Evolutionary conservation across 495 filamentous ascomycete species (phyloP).

Genomic region (Tuber melanosporum): DNA sequence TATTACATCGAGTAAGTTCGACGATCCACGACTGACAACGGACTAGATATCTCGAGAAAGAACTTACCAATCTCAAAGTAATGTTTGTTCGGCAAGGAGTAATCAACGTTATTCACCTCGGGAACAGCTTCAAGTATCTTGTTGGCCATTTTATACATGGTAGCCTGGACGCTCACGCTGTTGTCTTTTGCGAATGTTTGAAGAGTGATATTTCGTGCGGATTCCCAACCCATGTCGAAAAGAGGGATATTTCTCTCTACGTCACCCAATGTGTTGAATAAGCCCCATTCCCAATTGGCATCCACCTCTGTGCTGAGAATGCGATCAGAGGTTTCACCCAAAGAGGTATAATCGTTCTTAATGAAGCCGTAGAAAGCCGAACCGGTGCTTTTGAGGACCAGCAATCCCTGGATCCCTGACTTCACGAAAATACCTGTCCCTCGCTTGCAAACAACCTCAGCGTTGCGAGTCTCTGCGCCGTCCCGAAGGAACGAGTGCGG

Average conservation of each 20-base stretch:
- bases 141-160: slow-evolving; percentile 97
- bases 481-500: slow-evolving; percentile 95
- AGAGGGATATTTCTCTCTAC: slow-evolving; percentile 57
- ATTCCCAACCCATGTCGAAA: slow-evolving; percentile 73
- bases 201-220: slow-evolving; percentile 72
- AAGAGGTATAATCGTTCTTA: slow-evolving; percentile 83
- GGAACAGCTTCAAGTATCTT: slow-evolving; percentile 72
- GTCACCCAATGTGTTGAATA: slow-evolving; percentile 59
- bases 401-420: slow-evolving; percentile 64
- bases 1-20: slow-evolving; percentile 13
- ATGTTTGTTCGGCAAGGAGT: slow-evolving; percentile 92
- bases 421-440: slow-evolving; percentile 60
- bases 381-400: slow-evolving; percentile 94
- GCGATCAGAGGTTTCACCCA: slow-evolving; percentile 85
- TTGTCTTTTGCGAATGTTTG: slow-evolving; percentile 88
- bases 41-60: neutral
- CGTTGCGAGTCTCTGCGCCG: slow-evolving; percentile 75
- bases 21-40: neutral
- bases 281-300: slow-evolving; percentile 75
- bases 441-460: slow-evolving; percentile 51
- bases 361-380: slow-evolving; percentile 94
- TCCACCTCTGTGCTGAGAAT: slow-evolving; percentile 91
- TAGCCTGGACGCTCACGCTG: slow-evolving; percentile 88
- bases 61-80: slow-evolving; percentile 93
- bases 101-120: slow-evolving; percentile 65